Evolutionary conservation across 2,329 filamentous ascomycete genomes (phyloP).

Genomic region (Chaetothyriales sp.): DNA sequence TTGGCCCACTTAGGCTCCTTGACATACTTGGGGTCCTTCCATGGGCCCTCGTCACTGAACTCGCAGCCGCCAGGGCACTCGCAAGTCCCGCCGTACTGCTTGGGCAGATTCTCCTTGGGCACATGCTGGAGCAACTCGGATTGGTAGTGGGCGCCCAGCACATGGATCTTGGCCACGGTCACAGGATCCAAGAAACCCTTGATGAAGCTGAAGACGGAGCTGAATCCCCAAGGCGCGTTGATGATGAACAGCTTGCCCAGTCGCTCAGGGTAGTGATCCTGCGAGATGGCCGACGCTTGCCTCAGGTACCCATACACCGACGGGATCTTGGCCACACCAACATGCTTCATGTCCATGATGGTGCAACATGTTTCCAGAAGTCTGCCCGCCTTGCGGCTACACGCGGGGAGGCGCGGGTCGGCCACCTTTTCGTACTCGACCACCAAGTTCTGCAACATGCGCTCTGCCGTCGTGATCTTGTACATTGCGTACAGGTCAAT

Average conservation of each 20-base stretch:
- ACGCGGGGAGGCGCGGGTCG: constrained; percentile 84
- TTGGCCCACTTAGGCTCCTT: constrained; percentile 31
- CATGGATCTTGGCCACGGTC: constrained; percentile 89
- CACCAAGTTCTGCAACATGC: constrained; percentile 92
- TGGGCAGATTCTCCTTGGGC: constrained; percentile 76
- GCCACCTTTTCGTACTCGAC: constrained; percentile 95
- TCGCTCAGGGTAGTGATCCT: constrained; percentile 98
- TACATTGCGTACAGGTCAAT: constrained; percentile 82
- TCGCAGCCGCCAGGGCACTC: constrained; percentile 68
- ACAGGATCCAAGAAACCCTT: constrained; percentile 95
- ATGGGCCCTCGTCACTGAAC: constrained; percentile 80
- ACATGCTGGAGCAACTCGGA: constrained; percentile 72
- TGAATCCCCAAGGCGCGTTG: constrained; percentile 95
- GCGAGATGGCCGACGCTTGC: constrained; percentile 73
- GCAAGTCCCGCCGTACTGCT: constrained; percentile 70
- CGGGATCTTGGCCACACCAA: constrained; percentile 64
- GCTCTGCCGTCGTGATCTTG: constrained; percentile 81
- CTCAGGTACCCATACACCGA: constrained; percentile 81
- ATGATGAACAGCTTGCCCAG: constrained; percentile 93
- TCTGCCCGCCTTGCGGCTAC: constrained; percentile 76
- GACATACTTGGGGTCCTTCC: constrained; percentile 41
- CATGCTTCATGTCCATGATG: constrained; percentile 94
- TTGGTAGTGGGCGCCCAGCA: constrained; percentile 69
- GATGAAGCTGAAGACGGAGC: constrained; percentile 66
- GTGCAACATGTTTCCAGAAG: constrained; percentile 96